A percentile compares a stretch with the other conserved stretches of the same genome.
phyloP scores from a whole-genome alignment of 305 asterid genomes.

The Rubia balearica region DNA sequence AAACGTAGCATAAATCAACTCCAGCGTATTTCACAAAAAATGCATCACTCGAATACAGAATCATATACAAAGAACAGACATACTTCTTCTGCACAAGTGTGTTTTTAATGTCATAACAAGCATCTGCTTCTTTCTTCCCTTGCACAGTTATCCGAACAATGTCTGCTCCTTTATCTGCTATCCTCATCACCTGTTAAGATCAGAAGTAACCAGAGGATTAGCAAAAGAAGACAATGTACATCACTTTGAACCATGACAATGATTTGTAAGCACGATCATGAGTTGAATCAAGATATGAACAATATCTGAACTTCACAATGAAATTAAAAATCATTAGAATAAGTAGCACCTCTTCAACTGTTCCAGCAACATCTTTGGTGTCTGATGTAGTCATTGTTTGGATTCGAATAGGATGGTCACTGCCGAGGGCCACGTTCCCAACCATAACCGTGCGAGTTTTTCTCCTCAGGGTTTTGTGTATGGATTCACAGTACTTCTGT shows the following conservation, averaged over 20 bases:
- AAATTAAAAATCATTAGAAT: background rate
- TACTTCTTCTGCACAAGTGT: conserved; percentile 94
- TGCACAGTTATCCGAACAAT: conserved; percentile 95
- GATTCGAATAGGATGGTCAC: conserved; percentile 93
- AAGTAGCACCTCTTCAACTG: conserved; percentile 87
- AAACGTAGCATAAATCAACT: conserved; percentile 23
- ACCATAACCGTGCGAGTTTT: conserved; percentile 95
- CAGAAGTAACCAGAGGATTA: conserved; percentile 12
- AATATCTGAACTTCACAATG: background rate
- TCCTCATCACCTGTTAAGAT: conserved; percentile 76
- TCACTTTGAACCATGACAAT: conserved; percentile 1
- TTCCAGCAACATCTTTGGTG: conserved; percentile 89
- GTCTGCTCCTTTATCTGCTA: conserved; percentile 96
- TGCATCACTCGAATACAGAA: conserved; percentile 13
- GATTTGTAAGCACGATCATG: background rate
- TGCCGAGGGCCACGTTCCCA: conserved; percentile 94
- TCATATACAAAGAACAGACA: conserved; percentile 2
- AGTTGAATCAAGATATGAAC: conserved; percentile 1
- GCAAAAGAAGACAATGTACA: background rate
- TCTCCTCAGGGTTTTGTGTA: conserved; percentile 82
- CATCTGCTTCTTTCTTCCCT: conserved; percentile 98
- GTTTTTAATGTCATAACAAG: conserved; percentile 86
- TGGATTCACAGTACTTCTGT: conserved; percentile 89
- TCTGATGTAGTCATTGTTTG: conserved; percentile 99
- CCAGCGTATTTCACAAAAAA: conserved; percentile 12